These are phyloP conservation scores for Chenopodium formosanum DNA, from an alignment of 148 eudicot genomes.

Conservation along the genomic window DNA sequence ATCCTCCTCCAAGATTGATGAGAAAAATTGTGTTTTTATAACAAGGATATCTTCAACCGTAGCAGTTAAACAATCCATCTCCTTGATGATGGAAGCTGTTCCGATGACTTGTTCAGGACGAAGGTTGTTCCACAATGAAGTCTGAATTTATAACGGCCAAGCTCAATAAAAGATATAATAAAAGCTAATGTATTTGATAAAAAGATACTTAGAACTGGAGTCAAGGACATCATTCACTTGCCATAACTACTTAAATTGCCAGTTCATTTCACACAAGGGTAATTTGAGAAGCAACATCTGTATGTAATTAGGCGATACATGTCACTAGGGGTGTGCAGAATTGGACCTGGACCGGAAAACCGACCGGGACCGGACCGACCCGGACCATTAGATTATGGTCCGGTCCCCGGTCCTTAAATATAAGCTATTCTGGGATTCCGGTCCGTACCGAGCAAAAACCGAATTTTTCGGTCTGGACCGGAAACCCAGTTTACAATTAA, in stretches of 20 bases:
- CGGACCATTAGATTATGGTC: too few relatives aligned
- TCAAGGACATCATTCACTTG: background rate
- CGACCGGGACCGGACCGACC: too few relatives aligned
- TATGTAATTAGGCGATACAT: background rate
- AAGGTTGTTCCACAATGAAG: constrained; percentile 89
- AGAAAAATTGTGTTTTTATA: constrained; percentile 51
- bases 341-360: too few relatives aligned
- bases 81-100: constrained; percentile 58
- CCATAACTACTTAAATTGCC: background rate
- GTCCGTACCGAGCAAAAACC: too few relatives aligned
- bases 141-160: constrained; percentile 40
- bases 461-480: too few relatives aligned
- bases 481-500: too few relatives aligned
- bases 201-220: background rate
- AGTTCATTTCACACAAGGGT: background rate
- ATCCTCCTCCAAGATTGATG: constrained; percentile 51
- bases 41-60: constrained; percentile 68
- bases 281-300: background rate
- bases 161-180: background rate
- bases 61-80: constrained; percentile 79
- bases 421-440: too few relatives aligned
- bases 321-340: background rate
- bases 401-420: too few relatives aligned
- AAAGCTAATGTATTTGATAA: background rate
- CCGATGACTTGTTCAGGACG: constrained; percentile 93